Evolutionary conservation across 225 moss, liverwort and hornwort genomes (phyloP), one percentile per base, ranked within the genome.

Genomic region (Antitrichia curtipendula): DNA sequence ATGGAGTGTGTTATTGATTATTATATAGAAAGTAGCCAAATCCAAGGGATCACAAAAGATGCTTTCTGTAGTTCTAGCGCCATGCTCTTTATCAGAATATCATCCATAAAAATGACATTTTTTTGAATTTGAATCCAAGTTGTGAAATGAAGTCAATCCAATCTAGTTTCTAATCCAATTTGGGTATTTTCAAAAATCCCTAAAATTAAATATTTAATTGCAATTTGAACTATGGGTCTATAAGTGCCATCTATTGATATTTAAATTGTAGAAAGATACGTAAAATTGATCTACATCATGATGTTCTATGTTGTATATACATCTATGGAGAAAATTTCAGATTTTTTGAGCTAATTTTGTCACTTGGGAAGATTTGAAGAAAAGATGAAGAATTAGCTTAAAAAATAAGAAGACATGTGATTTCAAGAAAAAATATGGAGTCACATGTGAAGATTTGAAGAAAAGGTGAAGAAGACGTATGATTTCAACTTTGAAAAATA

Each of bases 181-280:
- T 57, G 17, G 17, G 38, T 38, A 7, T 38, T 57, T 38, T 38
- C 3, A 24, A 78, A 78, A 11, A 17, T 4, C 38, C 5, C 2
- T 36, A 27, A 25, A 56, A 77, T 56, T 7, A 11, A 56, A 12
- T 56, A 56, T 57, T 10, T 10, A 38, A 17, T 17, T 57, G 57
- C 28, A 78, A 18, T 28, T 40, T 40, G 38, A 17, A 57, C 4
- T 17, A 78, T 57, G 38, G 57, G 2, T 11, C 3, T 40, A 5
- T 11, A 17, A 40, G 1, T 11, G 0, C 7, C 27, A 40, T 4
- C 1, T 40, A 12, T 12, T 28, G 3, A 1, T 28, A 40, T 38
- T 40, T 1, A 8, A 40, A 38, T 7, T 28, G 18, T 40, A 78
- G 12, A 40, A 28, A 57, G 28, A 40, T 27, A 38, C 38, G 6